Conservation (phyloP, 768 basidiomycete genomes). For the Solioccasus polychromus region DNA sequence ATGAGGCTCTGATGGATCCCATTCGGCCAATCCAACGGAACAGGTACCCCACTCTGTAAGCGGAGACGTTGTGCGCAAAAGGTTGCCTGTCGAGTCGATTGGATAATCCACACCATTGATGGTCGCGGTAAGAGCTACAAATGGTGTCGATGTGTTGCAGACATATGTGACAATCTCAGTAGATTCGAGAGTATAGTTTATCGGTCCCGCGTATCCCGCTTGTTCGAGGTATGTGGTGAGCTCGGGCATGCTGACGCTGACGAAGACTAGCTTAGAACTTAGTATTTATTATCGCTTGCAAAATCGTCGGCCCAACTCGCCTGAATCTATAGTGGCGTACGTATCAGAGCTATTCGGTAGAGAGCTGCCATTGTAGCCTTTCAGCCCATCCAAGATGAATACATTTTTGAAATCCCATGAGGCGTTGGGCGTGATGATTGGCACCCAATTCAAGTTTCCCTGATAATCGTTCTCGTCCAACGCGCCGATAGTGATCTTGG, state of each 20-base stretch:
- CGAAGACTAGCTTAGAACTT: too few relatives aligned
- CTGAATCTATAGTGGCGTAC: conserved; percentile 11
- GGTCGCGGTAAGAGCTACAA: conserved; percentile 17
- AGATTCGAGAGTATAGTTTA: conserved; percentile 9
- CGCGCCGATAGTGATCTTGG: conserved; percentile 26
- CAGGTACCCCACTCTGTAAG: conserved; percentile 9
- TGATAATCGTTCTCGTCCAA: conserved; percentile 22
- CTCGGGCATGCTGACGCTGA: conserved; percentile 4
- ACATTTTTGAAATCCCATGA: conserved; percentile 8
- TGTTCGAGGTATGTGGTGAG: conserved; percentile 7
- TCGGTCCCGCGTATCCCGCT: conserved; percentile 12
- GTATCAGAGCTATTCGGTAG: conserved; percentile 5
- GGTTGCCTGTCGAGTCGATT: conserved; percentile 19
- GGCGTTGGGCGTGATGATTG: conserved; percentile 12
- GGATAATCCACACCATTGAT: conserved; percentile 28
- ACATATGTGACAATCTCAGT: conserved; percentile 11
- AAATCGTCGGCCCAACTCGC: conserved; percentile 5
- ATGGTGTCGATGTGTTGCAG: conserved; percentile 18
- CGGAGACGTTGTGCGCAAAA: conserved; percentile 8
- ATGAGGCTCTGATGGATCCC: background rate
- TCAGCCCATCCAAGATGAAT: conserved; percentile 13
- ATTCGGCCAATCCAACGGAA: conserved; percentile 5
- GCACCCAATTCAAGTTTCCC: conserved; percentile 22
- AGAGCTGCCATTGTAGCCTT: conserved; percentile 19
- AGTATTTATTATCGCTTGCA: too few relatives aligned